Conservation (phyloP, 371 early-diverging fungal species). For the Basidiobolus meristosporus region DNA sequence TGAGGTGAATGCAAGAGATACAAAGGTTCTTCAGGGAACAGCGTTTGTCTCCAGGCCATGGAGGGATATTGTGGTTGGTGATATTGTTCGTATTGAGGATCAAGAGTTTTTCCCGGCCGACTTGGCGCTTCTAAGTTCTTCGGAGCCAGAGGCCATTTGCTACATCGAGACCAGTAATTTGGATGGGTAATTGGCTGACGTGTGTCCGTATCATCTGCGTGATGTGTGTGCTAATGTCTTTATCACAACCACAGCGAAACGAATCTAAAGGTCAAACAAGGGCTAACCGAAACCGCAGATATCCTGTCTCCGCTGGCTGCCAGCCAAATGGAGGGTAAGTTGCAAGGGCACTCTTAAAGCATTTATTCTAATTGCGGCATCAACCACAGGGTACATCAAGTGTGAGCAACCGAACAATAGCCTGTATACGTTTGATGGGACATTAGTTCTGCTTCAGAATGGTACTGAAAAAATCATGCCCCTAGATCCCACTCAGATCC, state of each 20-base stretch:
- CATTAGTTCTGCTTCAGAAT: slow-evolving; percentile 20
- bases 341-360: background rate
- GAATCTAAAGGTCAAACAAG: slow-evolving; percentile 84
- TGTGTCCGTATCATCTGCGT: background rate
- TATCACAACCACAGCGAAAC: slow-evolving; percentile 39
- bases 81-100: slow-evolving; percentile 73
- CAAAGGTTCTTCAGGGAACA: slow-evolving; percentile 36
- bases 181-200: no score
- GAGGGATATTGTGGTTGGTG: slow-evolving; percentile 75
- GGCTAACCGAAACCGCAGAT: slow-evolving; percentile 42
- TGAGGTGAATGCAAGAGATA: slow-evolving; percentile 50
- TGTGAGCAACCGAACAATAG: slow-evolving; percentile 78
- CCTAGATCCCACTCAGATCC: slow-evolving; percentile 60
- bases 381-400: slow-evolving; percentile 19
- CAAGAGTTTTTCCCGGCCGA: slow-evolving; percentile 87
- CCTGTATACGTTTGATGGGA: slow-evolving; percentile 72
- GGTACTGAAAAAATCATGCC: slow-evolving; percentile 42
- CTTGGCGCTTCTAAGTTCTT: slow-evolving; percentile 58
- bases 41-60: slow-evolving; percentile 48
- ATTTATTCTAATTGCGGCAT: background rate
- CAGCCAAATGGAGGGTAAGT: slow-evolving; percentile 22
- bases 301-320: slow-evolving; percentile 38
- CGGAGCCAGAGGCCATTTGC: slow-evolving; percentile 77
- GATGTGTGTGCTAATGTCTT: background rate
- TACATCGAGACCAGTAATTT: slow-evolving; percentile 92